Evolutionary conservation across 1,284 basidiomycete species (phyloP), one percentile per base, ranked within the genome.

Genomic region (Sporisorium reilianum): DNA sequence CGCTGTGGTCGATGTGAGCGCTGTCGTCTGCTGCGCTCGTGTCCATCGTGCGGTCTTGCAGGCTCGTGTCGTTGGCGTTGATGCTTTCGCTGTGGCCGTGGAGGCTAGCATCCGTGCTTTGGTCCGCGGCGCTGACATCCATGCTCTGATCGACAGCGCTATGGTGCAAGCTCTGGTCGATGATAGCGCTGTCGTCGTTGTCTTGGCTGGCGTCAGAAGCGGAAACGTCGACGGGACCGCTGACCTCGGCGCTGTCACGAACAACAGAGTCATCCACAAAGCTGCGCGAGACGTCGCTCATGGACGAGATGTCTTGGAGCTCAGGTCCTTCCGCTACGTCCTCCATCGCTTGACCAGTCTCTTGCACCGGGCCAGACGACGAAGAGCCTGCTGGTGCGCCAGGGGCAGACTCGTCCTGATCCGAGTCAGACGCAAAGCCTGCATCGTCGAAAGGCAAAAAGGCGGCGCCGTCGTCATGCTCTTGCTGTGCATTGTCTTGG

Each of bases 391-490:
- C 32, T 23, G 38, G 10, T 12, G 45, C 25, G 18, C 41, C n/a
- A 18, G 28, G 11, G 32, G 41, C 44, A 32, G 34, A 23, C 49
- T 54, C 64, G 36, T 59, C 60, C 26, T 50, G 56, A 50, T 69
- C 66, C 42, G 66, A 64, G 41, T 69, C 66, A 8, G 61, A 69
- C 11, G 52, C 66, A 36, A 64, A 69, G 12, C 56, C 66, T 38
- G 50, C 46, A 51, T 66, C 59, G 58, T 64, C 59, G 12, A 38
- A 60, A 5, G 61, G 50, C 36, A 56, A 14, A 44, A 64, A 20
- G 30, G 25, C 28, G 34, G 22, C 16, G 11, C 20, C 55, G 22
- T 50, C 46, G 18, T 42, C 63, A 8, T 50, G 50, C 12, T 60
- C 42, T 4, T 52, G 23, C 22, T 46, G 14, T 7, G 5, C 16